Base-by-base conservation (phyloP, 2,329 filamentous ascomycete species). In the Purpureocillium lavendulum region DNA sequence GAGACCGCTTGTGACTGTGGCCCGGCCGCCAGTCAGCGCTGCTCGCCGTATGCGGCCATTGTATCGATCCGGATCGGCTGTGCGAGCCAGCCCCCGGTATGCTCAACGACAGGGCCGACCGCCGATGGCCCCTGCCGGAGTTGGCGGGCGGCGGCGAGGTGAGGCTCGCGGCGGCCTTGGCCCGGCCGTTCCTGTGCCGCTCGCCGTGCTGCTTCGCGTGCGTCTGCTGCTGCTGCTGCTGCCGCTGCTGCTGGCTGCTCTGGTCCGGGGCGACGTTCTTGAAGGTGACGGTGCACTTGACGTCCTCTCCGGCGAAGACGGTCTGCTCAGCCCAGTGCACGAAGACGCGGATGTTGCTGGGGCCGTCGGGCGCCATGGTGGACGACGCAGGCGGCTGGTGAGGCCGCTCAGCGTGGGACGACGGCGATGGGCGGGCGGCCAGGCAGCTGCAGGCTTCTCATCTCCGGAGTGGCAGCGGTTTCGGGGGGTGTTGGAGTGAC, bases 221-320 rank as follows among this genome's bases (percentile, higher is more conserved):
- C 21, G 5, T 5, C 21, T 26, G 21, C 43, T 60, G 54, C 28
- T 44, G 41, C 39, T 46, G 40, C 37, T 47, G 45, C 35, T 48
- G 49, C 21, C 48, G 45, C 35, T 42, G 46, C 41, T 48, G 56
- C 36, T 56, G 45, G 41, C 64, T 61, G 34, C 48, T 57, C 29
- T 60, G 48, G 30, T 64, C 66, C 36, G 74, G 57, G 32, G 77
- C 73, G 46, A 89, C 75, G 60, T 98, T 98, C 65, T 84, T 90
- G 67, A 98, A 98, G 37, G 87, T 96, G 61, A 98, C 94, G 50
- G 82, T 88, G 65, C 92, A 97, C 66, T 89, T 86, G 56, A 97
- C 77, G 57, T 95, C 84, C 70, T 98, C 92, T 63, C 92, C 92
- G 41, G 92, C 87, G 66, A 97, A 98, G 54, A 98, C 87, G 45